Evolutionary conservation across 148 eudicot species (phyloP).

Genomic region (Suaeda aralocaspica): DNA sequence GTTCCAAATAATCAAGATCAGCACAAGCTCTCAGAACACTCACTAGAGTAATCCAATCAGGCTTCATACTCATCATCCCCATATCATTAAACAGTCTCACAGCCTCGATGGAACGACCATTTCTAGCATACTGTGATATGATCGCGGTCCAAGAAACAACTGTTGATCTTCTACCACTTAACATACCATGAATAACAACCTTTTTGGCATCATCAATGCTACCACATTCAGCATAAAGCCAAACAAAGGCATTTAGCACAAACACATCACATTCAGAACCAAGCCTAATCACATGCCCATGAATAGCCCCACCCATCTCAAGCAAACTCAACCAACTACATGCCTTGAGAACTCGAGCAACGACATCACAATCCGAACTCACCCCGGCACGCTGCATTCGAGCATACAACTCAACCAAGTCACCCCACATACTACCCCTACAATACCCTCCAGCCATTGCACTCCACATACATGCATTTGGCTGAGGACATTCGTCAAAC

Average conservation of each 20-base stretch:
- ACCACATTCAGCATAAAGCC: conserved; percentile 57
- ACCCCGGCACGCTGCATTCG: conserved; percentile 44
- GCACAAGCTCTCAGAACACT: conserved; percentile 61
- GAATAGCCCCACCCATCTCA: conserved; percentile 40
- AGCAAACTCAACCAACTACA: conserved; percentile 33
- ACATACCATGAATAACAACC: conserved; percentile 31
- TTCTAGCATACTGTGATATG: conserved; percentile 56
- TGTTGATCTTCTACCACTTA: conserved; percentile 28
- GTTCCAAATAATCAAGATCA: conserved; percentile 54
- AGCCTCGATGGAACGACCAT: conserved; percentile 45
- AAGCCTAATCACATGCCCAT: conserved; percentile 42
- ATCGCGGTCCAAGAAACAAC: conserved; percentile 71
- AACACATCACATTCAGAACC: conserved; percentile 45
- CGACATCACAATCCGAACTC: conserved; percentile 45
- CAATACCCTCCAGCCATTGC: conserved; percentile 52
- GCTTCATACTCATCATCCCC: conserved; percentile 38
- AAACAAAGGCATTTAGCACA: conserved; percentile 54
- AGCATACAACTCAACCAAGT: conserved; percentile 35
- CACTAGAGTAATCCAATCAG: conserved; percentile 61
- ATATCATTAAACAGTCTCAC: conserved; percentile 40
- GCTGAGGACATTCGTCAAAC: conserved; percentile 60
- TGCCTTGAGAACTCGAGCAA: conserved; percentile 53
- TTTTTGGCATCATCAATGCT: conserved; percentile 41
- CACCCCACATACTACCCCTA: conserved; percentile 29
- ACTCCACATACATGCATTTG: conserved; percentile 52